These are phyloP conservation scores for Phytophthora fragariaefolia DNA, from an alignment of 352 stramenopile genomes.

Conservation along the genomic window DNA sequence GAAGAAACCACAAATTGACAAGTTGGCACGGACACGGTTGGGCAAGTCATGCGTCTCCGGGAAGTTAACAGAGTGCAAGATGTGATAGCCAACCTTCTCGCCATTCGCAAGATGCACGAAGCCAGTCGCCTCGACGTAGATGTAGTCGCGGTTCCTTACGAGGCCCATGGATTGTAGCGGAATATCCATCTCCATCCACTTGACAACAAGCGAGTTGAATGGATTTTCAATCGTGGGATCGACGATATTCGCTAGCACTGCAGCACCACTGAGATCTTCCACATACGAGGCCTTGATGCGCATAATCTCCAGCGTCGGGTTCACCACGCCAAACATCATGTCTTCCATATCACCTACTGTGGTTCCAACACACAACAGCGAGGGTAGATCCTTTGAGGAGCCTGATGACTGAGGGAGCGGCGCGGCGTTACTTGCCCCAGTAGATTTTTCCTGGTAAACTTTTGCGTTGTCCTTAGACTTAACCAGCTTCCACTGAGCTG, in stretches of 20 bases:
- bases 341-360: slow-evolving; percentile 41
- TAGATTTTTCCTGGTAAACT: slow-evolving; percentile 28
- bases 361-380: slow-evolving; percentile 46
- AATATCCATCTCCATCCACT: slow-evolving; percentile 48
- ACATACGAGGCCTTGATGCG: slow-evolving; percentile 44
- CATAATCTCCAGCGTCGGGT: slow-evolving; percentile 39
- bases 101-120: slow-evolving; percentile 29
- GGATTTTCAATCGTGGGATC: slow-evolving; percentile 29
- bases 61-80: slow-evolving; percentile 47
- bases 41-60: slow-evolving; percentile 31
- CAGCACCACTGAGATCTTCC: slow-evolving; percentile 32
- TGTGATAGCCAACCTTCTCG: slow-evolving; percentile 43
- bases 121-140: slow-evolving; percentile 43
- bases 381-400: slow-evolving; percentile 27
- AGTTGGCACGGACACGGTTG: slow-evolving; percentile 24
- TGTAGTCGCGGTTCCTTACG: slow-evolving; percentile 42
- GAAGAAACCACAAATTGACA: slow-evolving; percentile 42
- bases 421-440: slow-evolving; percentile 4
- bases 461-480: slow-evolving; percentile 36
- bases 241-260: slow-evolving; percentile 35
- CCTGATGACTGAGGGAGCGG: slow-evolving; percentile 24
- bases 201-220: slow-evolving; percentile 40
- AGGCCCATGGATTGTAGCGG: slow-evolving; percentile 29
- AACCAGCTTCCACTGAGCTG: slow-evolving; percentile 41
- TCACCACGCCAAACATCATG: slow-evolving; percentile 47